Base-by-base conservation (phyloP, 306 rosid genomes). In the Quercus parvula region DNA sequence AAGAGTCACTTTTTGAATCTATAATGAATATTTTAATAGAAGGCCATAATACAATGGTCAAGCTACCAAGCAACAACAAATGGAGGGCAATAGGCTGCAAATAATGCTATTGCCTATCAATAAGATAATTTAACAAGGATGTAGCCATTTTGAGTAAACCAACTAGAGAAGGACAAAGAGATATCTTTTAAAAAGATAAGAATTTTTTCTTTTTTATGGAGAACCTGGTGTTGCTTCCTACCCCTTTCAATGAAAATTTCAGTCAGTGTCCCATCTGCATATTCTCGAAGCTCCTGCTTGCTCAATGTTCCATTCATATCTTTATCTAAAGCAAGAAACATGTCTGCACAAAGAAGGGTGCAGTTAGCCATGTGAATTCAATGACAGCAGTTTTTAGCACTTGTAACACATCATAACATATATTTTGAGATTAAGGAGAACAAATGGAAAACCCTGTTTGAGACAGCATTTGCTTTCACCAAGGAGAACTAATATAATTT, bases 201-300 rank as follows among this genome's bases (percentile, higher is more conserved):
- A 30, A 64, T 75, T 10, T 13, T n/a, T 81, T 44, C 75, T 12
- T 2, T 12, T 38, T 7, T 8, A 52, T 19, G 51, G 25, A 67
- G 70, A 27, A 67, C 61, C 4, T 58, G 44, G 33, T 24, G 56
- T 73, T 49, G 55, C 63, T 19, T 28, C 78, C 56, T 82, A 96
- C 99, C 99, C 83, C 99, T 93, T 88, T 96, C 99, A 33, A 96
- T 86, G 89, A 96, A 90, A 83, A 96, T 96, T 82, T 96, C 98
- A 22, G 99, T 93, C 85, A 96, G 83, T 62, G 98, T 90, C 79
- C 98, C 98, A 81, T 96, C 99, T 33, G 97, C 99, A 88, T 96
- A 93, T 79, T 96, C 98, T 75, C 86, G 92, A 81, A 96, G 96
- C 90, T 93, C 98, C 74, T 91, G 96, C 96, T 96, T 96, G 93